Conservation (phyloP, 352 stramenopile species). For the Phytophthora palmivora region DNA sequence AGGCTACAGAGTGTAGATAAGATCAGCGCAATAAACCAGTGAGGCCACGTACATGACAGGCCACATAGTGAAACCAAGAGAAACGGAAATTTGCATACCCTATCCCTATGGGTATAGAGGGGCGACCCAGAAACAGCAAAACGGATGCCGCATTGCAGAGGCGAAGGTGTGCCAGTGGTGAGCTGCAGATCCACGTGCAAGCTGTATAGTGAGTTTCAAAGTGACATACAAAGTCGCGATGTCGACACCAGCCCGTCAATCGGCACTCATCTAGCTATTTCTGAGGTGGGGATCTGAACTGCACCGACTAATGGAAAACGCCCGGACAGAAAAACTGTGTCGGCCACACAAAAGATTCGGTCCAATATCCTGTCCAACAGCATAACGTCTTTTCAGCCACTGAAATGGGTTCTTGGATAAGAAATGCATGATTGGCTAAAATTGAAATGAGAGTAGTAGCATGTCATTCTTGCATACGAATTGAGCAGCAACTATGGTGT, state of each 20-base stretch:
- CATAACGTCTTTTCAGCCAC: constrained; percentile 10
- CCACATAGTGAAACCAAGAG: constrained; percentile 26
- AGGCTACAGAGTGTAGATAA: background rate
- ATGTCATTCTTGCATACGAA: constrained; percentile 10
- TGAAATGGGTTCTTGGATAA: background rate
- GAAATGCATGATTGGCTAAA: constrained; percentile 35
- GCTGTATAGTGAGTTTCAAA: constrained; percentile 4
- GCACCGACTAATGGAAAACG: constrained; percentile 4
- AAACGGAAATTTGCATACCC: constrained; percentile 29
- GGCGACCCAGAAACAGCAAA: constrained; percentile 25
- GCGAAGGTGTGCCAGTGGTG: no score
- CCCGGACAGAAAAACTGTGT: constrained; percentile 22
- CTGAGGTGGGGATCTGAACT: constrained; percentile 1
- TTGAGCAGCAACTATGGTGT: constrained; percentile 56
- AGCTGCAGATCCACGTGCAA: constrained; percentile 6
- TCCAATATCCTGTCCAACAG: constrained; percentile 1
- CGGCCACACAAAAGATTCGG: constrained; percentile 19
- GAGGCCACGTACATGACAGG: constrained; percentile 12
- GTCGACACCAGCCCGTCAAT: constrained; percentile 2
- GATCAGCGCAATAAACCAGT: constrained; percentile 13
- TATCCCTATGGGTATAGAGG: constrained; percentile 15
- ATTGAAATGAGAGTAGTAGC: background rate
- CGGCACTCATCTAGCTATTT: background rate
- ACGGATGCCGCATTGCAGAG: constrained; percentile 10
- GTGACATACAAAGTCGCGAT: constrained; percentile 4